phyloP scores from a whole-genome alignment of 2,329 filamentous ascomycete species.

The Lachnellula suecica region DNA sequence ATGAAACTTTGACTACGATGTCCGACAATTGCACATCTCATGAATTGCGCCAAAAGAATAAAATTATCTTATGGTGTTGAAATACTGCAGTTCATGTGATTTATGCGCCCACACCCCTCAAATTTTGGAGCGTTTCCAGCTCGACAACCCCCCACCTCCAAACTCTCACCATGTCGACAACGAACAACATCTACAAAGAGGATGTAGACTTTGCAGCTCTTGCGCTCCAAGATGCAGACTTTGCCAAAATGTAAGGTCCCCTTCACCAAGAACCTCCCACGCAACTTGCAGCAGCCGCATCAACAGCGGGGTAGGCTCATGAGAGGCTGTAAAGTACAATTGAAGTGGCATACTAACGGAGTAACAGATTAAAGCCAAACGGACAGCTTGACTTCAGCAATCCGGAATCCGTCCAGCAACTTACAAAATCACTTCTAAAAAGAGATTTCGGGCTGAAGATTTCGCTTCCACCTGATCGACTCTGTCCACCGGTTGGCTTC shows the following conservation, averaged over 20 bases:
- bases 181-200: conserved; percentile 50
- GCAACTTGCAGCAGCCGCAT: too few species aligned
- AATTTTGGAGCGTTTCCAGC: neutral
- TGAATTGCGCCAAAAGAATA: too few species aligned
- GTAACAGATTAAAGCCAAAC: conserved; percentile 47
- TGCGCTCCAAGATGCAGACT: conserved; percentile 56
- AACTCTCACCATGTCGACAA: conserved; percentile 19
- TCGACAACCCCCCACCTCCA: neutral
- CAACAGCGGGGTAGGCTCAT: too few species aligned
- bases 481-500: conserved; percentile 75
- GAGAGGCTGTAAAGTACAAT: neutral
- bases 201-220: conserved; percentile 62
- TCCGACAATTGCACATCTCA: neutral
- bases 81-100: too few species aligned
- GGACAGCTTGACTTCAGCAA: conserved; percentile 78
- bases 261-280: too few species aligned
- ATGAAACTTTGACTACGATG: neutral
- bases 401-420: conserved; percentile 71
- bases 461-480: conserved; percentile 70
- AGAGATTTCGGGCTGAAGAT: conserved; percentile 73
- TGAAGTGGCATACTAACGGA: conserved; percentile 5
- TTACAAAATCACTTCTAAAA: conserved; percentile 77
- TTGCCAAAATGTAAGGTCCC: conserved; percentile 53
- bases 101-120: neutral
- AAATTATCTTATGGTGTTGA: too few species aligned